These are phyloP conservation scores for Thalassiosira profunda DNA, from an alignment of 108 stramenopile species.

Conservation along the genomic window DNA sequence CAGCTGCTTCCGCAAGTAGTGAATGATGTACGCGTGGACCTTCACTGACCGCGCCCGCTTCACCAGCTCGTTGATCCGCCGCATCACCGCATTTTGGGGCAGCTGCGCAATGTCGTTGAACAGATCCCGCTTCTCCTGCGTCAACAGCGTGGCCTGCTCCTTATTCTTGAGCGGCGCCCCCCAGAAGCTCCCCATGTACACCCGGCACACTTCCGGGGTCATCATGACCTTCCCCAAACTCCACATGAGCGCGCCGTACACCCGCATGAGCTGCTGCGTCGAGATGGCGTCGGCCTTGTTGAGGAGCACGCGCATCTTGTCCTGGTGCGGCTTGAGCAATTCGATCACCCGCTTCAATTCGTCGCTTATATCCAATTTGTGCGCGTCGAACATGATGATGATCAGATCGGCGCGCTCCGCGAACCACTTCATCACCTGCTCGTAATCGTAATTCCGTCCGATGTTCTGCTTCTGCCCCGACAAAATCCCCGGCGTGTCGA, in stretches of 20 bases:
- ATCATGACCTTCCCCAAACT: conserved; percentile 95
- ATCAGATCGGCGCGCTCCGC: conserved; percentile 97
- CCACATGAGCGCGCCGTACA: conserved; percentile 99
- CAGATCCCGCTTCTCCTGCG: conserved; percentile 94
- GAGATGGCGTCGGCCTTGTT: conserved; percentile 99
- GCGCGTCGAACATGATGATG: conserved; percentile 98
- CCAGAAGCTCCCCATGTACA: conserved; percentile 98
- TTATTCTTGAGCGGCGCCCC: conserved; percentile 75
- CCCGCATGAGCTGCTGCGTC: conserved; percentile 98
- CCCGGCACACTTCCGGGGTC: conserved; percentile 96
- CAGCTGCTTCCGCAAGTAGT: conserved; percentile 96
- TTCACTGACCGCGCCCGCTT: conserved; percentile 98
- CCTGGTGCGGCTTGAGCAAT: conserved; percentile 97
- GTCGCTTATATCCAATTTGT: conserved; percentile 99
- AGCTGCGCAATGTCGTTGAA: conserved; percentile 95
- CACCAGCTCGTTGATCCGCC: conserved; percentile 98
- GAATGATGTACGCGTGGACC: conserved; percentile 94
- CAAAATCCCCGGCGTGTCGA: conserved; percentile 99
- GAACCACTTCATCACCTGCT: conserved; percentile 96
- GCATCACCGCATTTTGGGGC: conserved; percentile 96
- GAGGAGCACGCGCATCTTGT: conserved; percentile 99
- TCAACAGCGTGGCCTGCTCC: conserved; percentile 90
- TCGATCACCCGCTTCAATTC: conserved; percentile 97
- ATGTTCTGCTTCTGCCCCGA: conserved; percentile 97
- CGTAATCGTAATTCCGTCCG: conserved; percentile 95